Base-by-base conservation (phyloP, 1,139 yeast genomes). In the Diutina siamensis region DNA sequence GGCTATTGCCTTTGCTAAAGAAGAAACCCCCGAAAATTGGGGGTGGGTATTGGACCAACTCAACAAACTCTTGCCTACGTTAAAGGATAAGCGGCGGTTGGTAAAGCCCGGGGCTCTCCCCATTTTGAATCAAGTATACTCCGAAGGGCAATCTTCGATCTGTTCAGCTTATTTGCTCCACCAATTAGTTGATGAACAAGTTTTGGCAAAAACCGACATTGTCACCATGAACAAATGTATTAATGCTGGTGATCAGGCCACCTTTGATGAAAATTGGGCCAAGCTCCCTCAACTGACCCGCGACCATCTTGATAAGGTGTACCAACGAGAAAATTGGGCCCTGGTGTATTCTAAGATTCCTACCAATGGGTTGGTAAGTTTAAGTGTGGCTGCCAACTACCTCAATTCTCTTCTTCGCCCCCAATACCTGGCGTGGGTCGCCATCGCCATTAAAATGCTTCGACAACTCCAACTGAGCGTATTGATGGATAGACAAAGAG, bases 1-100 rank as follows among this genome's bases (percentile, higher is more conserved):
- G 3, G 40, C 40, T 7, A 35, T 35, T 21, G 40, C 28, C 8
- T 35, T 35, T 35, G 27, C 40, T 13, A 21, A 35, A 21, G 27
- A 21, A n/a, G 40, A 35, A 21, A 35, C 40, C 2, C 27, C 22
- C 20, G 40, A 35, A 9, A 35, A 35, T 22, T 35, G 40, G 40
- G 10, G 13, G 12, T 35, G 40, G 40, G 28, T 35, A 12, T 35
- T 21, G 15, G 9, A 20, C 4, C 15, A 35, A 13, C 27, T 21
- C 40, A 22, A 21, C 20, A 21, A 12, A 7, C 15, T 12, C 20
- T 21, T 35, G 10, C 40, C 40, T 21, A 21, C 12, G 12, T 21
- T 35, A 22, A 12, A 15, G 17, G 13, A 20, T 8, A 8, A 13
- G 12, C 15, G 40, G 17, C 28, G 40, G 8, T 5, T 35, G 4